A percentile compares a stretch with the other conserved stretches of the same genome.
Evolutionary conservation across 768 basidiomycete species (phyloP).

Genomic region (Tylopilus intermedius): DNA sequence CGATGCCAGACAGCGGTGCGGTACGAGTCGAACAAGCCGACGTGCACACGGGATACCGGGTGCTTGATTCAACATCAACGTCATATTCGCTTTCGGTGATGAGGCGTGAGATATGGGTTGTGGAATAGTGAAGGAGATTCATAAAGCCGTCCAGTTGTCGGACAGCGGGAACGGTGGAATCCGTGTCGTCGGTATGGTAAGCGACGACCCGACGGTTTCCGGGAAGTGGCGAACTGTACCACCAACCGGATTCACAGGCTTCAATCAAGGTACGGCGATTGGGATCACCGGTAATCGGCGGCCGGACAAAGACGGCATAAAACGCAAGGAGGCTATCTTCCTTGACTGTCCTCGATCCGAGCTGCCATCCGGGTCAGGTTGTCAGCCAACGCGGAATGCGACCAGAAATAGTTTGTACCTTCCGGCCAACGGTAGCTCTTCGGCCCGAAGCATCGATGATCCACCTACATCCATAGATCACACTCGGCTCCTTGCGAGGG

Average conservation of each 20-base stretch:
- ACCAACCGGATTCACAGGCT: background rate
- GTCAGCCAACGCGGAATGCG: background rate
- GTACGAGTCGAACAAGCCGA: background rate
- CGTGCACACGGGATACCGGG: background rate
- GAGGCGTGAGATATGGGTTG: background rate
- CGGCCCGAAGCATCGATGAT: background rate
- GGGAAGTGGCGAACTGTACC: background rate
- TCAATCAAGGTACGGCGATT: background rate
- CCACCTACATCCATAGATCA: background rate
- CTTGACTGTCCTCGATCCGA: background rate
- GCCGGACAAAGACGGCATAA: background rate
- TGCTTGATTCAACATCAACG: background rate
- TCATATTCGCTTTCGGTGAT: background rate
- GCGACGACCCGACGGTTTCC: background rate
- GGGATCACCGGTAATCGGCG: background rate
- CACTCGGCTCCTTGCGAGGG: background rate
- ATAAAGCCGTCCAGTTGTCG: background rate
- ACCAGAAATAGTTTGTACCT: background rate
- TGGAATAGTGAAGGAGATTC: background rate
- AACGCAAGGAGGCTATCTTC: background rate
- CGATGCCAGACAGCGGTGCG: background rate
- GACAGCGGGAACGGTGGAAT: background rate
- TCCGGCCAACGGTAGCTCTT: background rate
- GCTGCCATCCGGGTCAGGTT: background rate
- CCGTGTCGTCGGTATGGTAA: background rate